Evolutionary conservation across 345 rosid species (phyloP).

Genomic region (Camelina neglecta): DNA sequence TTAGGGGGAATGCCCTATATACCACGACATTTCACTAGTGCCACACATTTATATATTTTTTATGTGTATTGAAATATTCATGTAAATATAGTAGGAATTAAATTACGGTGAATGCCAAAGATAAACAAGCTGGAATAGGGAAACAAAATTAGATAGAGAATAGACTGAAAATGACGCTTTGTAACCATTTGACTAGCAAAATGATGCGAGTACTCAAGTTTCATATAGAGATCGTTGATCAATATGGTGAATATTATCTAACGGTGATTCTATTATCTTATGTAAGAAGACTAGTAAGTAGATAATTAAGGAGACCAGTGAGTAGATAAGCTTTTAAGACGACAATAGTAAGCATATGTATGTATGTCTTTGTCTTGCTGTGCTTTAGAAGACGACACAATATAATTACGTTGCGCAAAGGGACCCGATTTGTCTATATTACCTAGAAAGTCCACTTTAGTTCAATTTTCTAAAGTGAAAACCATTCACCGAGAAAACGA

Average conservation of each 20-base stretch:
- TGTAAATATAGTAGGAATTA: neutral
- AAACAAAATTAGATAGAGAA: neutral
- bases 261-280: neutral
- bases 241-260: neutral
- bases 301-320: neutral
- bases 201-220: neutral
- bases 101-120: neutral
- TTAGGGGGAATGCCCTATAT: constrained; percentile 24
- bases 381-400: constrained; percentile 34
- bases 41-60: constrained; percentile 22
- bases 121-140: neutral
- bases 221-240: constrained; percentile 11
- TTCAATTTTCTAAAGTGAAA: constrained; percentile 23
- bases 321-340: constrained; percentile 26
- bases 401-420: constrained; percentile 18
- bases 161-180: neutral
- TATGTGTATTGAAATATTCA: neutral
- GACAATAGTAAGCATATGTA: neutral
- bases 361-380: constrained; percentile 5
- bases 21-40: constrained; percentile 33
- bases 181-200: neutral
- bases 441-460: constrained; percentile 35
- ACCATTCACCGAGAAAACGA: constrained; percentile 20
- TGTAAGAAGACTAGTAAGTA: too few relatives aligned
- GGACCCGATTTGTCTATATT: constrained; percentile 38